A percentile compares a stretch with the other conserved stretches of the same genome.
Conservation (phyloP, 139 green algal species). For the Coelastrella sp. region DNA sequence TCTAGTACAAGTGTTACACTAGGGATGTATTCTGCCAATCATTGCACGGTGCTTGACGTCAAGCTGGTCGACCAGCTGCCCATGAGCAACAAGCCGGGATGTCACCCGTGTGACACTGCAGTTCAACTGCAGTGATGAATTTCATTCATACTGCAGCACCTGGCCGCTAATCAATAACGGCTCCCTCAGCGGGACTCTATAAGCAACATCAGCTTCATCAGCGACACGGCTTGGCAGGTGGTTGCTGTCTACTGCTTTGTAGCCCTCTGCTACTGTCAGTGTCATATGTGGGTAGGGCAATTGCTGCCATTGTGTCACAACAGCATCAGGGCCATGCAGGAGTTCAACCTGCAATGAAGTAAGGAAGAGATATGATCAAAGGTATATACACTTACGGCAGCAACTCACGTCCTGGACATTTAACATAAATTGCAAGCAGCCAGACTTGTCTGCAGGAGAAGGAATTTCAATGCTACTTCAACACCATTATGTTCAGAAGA, state of each 20-base stretch:
- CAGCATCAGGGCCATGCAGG: neutral
- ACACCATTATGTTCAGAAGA: too few species aligned
- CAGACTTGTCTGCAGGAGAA: too few species aligned
- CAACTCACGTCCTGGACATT: neutral
- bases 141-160: slow-evolving; percentile 42
- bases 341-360: neutral
- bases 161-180: slow-evolving; percentile 43
- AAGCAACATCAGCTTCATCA: neutral
- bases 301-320: neutral
- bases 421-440: too few species aligned
- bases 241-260: slow-evolving; percentile 38
- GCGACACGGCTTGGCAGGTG: slow-evolving; percentile 17
- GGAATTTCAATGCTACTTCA: too few species aligned
- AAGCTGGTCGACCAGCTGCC: too few species aligned
- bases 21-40: too few species aligned
- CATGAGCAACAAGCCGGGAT: too few species aligned
- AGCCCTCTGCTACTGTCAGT: slow-evolving; percentile 26
- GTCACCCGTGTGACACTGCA: too few species aligned
- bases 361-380: neutral
- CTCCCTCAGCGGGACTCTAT: slow-evolving; percentile 10
- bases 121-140: too few species aligned
- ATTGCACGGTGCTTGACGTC: too few species aligned
- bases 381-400: neutral
- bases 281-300: slow-evolving; percentile 39
- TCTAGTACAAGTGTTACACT: too few species aligned